Evolutionary conservation across 805 yeast species (phyloP).

Genomic region (Starmerella stellata): DNA sequence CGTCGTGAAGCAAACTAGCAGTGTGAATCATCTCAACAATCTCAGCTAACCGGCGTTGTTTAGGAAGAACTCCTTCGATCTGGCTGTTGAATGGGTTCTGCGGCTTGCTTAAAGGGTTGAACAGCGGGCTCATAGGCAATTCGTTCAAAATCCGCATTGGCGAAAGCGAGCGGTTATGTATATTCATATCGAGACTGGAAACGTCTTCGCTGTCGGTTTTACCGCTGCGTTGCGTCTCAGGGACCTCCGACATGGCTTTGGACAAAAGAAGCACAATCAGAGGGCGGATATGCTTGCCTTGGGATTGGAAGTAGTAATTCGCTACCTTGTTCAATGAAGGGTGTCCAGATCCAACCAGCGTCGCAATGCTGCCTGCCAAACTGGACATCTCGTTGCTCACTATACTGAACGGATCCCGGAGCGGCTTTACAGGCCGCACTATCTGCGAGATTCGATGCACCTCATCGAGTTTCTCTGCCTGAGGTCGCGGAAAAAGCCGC

Average conservation of each 20-base stretch:
- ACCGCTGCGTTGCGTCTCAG: slow-evolving; percentile 46
- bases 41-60: slow-evolving; percentile 88
- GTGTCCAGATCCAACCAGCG: slow-evolving; percentile 78
- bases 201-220: slow-evolving; percentile 30
- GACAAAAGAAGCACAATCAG: slow-evolving; percentile 67
- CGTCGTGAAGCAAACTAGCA: slow-evolving; percentile 87
- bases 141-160: slow-evolving; percentile 78
- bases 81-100: slow-evolving; percentile 52
- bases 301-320: slow-evolving; percentile 88
- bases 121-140: slow-evolving; percentile 58
- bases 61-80: slow-evolving; percentile 69
- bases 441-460: slow-evolving; percentile 19
- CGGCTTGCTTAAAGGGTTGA: slow-evolving; percentile 71
- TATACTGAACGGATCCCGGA: slow-evolving; percentile 71
- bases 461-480: slow-evolving; percentile 7
- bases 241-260: slow-evolving; percentile 59
- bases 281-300: slow-evolving; percentile 91
- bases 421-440: slow-evolving; percentile 23
- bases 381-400: slow-evolving; percentile 88
- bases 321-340: slow-evolving; percentile 83
- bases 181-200: slow-evolving; percentile 11
- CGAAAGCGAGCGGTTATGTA: slow-evolving; percentile 33
- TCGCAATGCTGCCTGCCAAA: slow-evolving; percentile 70
- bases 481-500: not conserved
- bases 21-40: slow-evolving; percentile 98